A percentile compares a stretch with the other conserved stretches of the same genome.
Conservation (phyloP, 2,329 filamentous ascomycete species). For the Colletotrichum godetiae region DNA sequence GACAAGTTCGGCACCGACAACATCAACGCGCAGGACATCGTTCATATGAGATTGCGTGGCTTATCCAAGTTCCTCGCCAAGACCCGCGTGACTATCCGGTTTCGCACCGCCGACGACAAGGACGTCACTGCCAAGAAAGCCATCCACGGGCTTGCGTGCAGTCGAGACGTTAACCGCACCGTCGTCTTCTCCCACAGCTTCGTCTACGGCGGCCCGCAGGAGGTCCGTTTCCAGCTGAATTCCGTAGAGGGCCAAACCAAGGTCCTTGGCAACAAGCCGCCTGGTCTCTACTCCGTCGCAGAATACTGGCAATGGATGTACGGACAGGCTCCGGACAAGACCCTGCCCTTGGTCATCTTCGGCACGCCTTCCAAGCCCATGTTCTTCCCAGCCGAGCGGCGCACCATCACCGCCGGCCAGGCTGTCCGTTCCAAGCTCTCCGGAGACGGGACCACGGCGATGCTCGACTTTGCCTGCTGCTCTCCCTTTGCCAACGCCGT, state of each 20-base stretch:
- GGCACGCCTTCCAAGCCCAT: slow-evolving; percentile 66
- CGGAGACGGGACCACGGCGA: slow-evolving; percentile 70
- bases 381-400: slow-evolving; percentile 76
- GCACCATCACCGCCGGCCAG: slow-evolving; percentile 74
- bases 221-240: slow-evolving; percentile 46
- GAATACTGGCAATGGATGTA: slow-evolving; percentile 55
- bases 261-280: slow-evolving; percentile 25
- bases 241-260: slow-evolving; percentile 37
- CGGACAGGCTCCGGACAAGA: slow-evolving; percentile 37
- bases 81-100: slow-evolving; percentile 50
- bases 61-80: slow-evolving; percentile 52
- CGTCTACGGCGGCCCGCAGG: slow-evolving; percentile 38
- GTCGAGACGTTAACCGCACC: not conserved
- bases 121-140: slow-evolving; percentile 36
- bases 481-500: slow-evolving; percentile 73
- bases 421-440: slow-evolving; percentile 68
- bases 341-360: slow-evolving; percentile 72
- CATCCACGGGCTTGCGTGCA: slow-evolving; percentile 41
- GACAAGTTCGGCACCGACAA: slow-evolving; percentile 24
- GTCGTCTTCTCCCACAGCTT: slow-evolving; percentile 16
- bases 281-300: slow-evolving; percentile 48
- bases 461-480: slow-evolving; percentile 80
- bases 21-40: not conserved
- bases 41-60: slow-evolving; percentile 37
- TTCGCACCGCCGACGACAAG: slow-evolving; percentile 39